Base-by-base conservation (phyloP, 352 stramenopile genomes). In the Aphanomyces astaci region DNA sequence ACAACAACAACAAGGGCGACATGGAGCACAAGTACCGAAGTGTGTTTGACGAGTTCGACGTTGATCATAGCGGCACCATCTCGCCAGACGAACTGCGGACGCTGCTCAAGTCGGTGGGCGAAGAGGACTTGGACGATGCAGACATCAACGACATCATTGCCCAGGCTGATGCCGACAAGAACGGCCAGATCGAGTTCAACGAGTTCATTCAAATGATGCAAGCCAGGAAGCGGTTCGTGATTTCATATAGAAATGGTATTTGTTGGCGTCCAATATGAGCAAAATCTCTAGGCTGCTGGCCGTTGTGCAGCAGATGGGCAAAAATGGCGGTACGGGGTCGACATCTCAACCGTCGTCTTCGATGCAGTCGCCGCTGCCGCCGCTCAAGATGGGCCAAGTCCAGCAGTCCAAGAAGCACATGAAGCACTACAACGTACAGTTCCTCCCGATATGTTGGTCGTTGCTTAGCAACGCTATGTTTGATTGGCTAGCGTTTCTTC, bases 191-290 rank as follows among this genome's bases (percentile, higher is more conserved):
- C 66, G 74, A 94, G 53, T 90, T 92, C 54, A 70, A 81, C 30
- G 87, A 94, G 66, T 94, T 89, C 45, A 80, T 93, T 24, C 77
- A 57, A 2, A 76, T 95, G 27, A 92, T 95, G 85, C 76, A 84
- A 4, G 84, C 85, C 28, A 77, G 85, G 4, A 91, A 92, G 71
- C 76, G 87, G 27, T 63, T 46, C 33, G 10, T n/a, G n/a, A n/a
- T n/a, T n/a, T n/a, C n/a, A n/a, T n/a, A n/a, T n/a, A n/a, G n/a
- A n/a, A n/a, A n/a, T n/a, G n/a, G n/a, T n/a, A n/a, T 9, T 9
- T 46, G 39, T 46, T 17, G 17, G 9, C 17, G 39, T 9, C 39
- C 9, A 17, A 17, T 17, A 9, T 46, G 39, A 46, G 9, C 17
- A 9, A 17, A 46, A 17, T 48, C 17, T 19, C 25, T 65, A 68